These are phyloP conservation scores for Amanita inopinata DNA, from an alignment of 768 basidiomycete species.

Conservation along the genomic window DNA sequence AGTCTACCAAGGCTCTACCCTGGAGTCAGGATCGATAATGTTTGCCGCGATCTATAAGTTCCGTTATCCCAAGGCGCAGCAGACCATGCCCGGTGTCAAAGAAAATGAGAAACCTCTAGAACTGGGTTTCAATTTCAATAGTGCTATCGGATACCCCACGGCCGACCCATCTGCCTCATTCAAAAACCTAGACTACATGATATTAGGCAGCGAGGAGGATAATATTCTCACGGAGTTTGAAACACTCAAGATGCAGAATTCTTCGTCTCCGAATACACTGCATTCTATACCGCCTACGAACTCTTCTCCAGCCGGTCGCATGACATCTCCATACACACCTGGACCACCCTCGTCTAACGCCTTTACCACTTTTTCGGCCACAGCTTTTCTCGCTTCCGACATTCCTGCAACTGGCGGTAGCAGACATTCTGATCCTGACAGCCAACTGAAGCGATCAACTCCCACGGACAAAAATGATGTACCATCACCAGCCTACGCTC, in stretches of 20 bases:
- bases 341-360: background rate
- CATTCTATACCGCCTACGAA: too few species aligned
- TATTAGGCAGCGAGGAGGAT: background rate
- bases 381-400: background rate
- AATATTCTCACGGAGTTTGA: slow-evolving; percentile 1
- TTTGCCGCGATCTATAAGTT: slow-evolving; percentile 57
- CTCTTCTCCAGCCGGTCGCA: too few species aligned
- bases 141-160: background rate
- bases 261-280: too few species aligned
- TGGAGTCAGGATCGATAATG: slow-evolving; percentile 19
- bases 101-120: too few species aligned
- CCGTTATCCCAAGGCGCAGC: slow-evolving; percentile 6
- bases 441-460: too few species aligned
- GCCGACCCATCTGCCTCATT: background rate
- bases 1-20: slow-evolving; percentile 30
- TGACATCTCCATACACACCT: too few species aligned
- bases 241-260: background rate
- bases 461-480: too few species aligned
- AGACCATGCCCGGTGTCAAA: too few species aligned
- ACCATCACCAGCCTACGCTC: too few species aligned
- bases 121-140: too few species aligned
- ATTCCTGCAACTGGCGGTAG: too few species aligned
- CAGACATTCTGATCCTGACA: too few species aligned
- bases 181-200: background rate
- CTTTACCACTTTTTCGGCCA: background rate